phyloP scores from a whole-genome alignment of 2,329 filamentous ascomycete species.

The Microdochium nivale region DNA sequence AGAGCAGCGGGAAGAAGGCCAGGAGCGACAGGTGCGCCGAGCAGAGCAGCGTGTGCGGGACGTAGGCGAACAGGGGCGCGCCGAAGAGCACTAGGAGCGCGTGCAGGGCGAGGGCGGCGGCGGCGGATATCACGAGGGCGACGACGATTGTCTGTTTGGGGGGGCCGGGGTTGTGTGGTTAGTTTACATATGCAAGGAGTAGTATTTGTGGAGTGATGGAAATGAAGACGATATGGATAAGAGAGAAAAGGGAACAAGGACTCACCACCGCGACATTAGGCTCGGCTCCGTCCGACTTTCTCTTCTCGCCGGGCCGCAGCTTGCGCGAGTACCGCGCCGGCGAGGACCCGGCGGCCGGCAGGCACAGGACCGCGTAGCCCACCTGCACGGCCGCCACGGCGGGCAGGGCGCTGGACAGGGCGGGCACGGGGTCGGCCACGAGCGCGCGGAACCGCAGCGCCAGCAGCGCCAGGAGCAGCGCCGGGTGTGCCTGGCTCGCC shows the following conservation, averaged over 20 bases:
- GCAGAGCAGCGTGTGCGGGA: constrained; percentile 68
- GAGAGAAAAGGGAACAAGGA: constrained; percentile 4
- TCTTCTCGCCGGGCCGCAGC: constrained; percentile 43
- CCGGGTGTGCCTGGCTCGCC: constrained; percentile 60
- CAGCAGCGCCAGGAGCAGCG: constrained; percentile 56
- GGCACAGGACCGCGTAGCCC: constrained; percentile 51
- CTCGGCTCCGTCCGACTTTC: constrained; percentile 37
- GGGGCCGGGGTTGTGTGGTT: no score
- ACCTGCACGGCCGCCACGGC: constrained; percentile 57
- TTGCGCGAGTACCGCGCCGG: constrained; percentile 34
- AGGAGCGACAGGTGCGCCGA: constrained; percentile 77
- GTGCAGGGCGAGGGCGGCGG: constrained; percentile 31
- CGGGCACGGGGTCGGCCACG: constrained; percentile 59
- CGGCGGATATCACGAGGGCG: constrained; percentile 46
- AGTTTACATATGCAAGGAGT: no score
- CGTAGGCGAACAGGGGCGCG: constrained; percentile 77
- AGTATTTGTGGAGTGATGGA: no score
- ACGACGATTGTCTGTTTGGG: constrained; percentile 57
- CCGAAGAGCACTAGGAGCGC: constrained; percentile 76
- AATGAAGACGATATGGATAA: not conserved
- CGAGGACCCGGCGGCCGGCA: constrained; percentile 50
- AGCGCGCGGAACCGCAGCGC: constrained; percentile 55
- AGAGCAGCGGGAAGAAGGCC: constrained; percentile 71
- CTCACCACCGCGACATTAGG: constrained; percentile 38
- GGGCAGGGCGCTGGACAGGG: constrained; percentile 53